phyloP scores from a whole-genome alignment of 352 stramenopile species.

The Phytophthora citricola region DNA sequence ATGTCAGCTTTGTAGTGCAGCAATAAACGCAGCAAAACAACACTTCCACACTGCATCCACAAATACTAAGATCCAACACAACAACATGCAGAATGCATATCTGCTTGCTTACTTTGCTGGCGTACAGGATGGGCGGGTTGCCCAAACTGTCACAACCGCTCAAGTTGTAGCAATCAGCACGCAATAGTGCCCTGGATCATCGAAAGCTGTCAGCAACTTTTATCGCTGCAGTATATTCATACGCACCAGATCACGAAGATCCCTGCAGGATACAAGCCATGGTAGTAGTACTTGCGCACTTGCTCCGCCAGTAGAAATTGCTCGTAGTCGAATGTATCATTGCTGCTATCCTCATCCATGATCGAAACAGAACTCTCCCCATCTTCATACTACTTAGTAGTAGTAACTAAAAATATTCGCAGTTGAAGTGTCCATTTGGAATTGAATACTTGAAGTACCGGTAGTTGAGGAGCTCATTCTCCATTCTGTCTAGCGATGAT shows the following conservation, averaged over 20 bases:
- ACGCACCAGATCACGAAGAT: slow-evolving; percentile 60
- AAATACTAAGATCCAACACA: not conserved
- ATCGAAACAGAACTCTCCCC: not conserved
- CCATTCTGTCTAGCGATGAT: too few relatives aligned
- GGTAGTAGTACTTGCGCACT: slow-evolving; percentile 58
- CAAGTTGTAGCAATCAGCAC: slow-evolving; percentile 57
- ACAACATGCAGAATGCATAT: not conserved
- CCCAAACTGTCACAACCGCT: slow-evolving; percentile 58
- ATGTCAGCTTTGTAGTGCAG: slow-evolving; percentile 68
- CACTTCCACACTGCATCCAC: slow-evolving; percentile 46
- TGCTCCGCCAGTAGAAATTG: slow-evolving; percentile 62
- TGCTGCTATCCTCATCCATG: slow-evolving; percentile 13
- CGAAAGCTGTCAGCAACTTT: not conserved
- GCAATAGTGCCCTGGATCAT: slow-evolving; percentile 50
- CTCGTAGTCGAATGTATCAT: slow-evolving; percentile 43
- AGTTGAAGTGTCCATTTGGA: not conserved
- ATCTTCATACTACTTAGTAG: not conserved
- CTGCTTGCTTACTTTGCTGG: slow-evolving; percentile 49
- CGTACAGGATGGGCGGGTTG: slow-evolving; percentile 65
- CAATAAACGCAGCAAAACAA: slow-evolving; percentile 55
- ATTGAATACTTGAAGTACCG: too few relatives aligned
- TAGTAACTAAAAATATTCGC: slow-evolving; percentile 8
- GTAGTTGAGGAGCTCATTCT: too few relatives aligned
- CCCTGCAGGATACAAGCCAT: slow-evolving; percentile 39
- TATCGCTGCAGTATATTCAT: not conserved